A percentile compares a stretch with the other conserved stretches of the same genome.
Conservation (phyloP, 139 green algal species). For the Dunaliella primolecta region DNA sequence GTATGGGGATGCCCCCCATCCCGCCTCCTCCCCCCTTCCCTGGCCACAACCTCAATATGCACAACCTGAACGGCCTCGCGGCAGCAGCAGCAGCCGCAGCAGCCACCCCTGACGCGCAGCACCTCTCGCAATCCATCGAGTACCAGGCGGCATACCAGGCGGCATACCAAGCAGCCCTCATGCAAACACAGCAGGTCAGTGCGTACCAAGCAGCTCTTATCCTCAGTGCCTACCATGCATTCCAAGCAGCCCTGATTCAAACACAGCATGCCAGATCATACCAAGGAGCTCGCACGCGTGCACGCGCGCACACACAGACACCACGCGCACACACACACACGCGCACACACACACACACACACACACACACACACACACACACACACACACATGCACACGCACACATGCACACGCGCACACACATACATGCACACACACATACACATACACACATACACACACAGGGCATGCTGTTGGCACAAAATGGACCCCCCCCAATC, state of each 20-base stretch:
- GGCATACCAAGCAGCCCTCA: slow-evolving; percentile 80
- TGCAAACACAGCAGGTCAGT: slow-evolving; percentile 67
- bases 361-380: too few species aligned
- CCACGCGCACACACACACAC: too few species aligned
- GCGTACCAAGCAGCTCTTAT: slow-evolving; percentile 13
- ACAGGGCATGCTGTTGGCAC: neutral
- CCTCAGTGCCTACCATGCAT: slow-evolving; percentile 42
- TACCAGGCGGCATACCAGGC: slow-evolving; percentile 87
- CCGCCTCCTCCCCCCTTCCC: neutral
- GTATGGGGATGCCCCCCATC: neutral
- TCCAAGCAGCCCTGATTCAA: slow-evolving; percentile 78
- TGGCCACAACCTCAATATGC: neutral
- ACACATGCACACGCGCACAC: too few species aligned
- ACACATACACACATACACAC: too few species aligned
- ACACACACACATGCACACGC: too few species aligned
- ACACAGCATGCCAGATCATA: slow-evolving; percentile 60
- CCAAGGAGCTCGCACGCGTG: neutral
- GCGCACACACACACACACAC: too few species aligned
- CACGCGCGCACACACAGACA: too few species aligned
- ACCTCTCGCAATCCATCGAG: slow-evolving; percentile 49
- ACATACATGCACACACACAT: too few species aligned
- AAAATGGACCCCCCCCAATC: neutral
- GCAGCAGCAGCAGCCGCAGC: neutral
- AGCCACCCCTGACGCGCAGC: slow-evolving; percentile 13
- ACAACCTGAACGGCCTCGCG: neutral